Evolutionary conservation across 176 grass and related monocot species (phyloP), one percentile per base, ranked within the genome.

Genomic region (Microstegium vimineum): DNA sequence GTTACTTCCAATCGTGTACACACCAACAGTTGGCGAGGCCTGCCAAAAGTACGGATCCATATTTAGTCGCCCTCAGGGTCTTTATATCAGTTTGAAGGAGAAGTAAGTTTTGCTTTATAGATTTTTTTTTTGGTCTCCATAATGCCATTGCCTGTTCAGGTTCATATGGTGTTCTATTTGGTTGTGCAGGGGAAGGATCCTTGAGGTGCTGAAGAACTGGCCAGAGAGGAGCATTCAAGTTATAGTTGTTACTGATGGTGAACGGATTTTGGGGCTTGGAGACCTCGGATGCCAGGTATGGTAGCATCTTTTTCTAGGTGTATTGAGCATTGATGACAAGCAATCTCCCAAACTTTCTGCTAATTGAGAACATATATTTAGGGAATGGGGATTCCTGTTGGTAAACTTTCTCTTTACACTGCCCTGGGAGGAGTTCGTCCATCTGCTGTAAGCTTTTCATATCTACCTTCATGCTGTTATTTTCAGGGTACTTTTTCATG

Each of bases 381-480:
- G 96, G 96, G 96, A 74, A 98, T 98, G 96, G 93, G 96, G 41
- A 98, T 98, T 70, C 96, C 96, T 90, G 96, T 98, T 33, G 96
- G 96, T 61, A 98, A 98, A 60, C 92, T 98, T 86, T 81, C 96
- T 49, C 87, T 98, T 66, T 98, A 95, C 85, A 98, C 93, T 88
- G 96, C 96, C 40, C 85, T 98, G 54, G 96, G 96, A 79, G 96
- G 96, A 81, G 64, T 98, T 46, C 96, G 96, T 49, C 96, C 96
- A 82, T 98, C 96, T 90, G 73, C 93, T 81, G 96, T 98, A 90
- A 93, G 86, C 67, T 70, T 79, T 76, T 36, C 6, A 66, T 72
- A 56, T 81, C 18, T 65, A 69, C 57, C 70, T 81, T 75, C 32
- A 14, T 43, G 28, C 62, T 69, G 42, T 85, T 75, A 2, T 43